Evolutionary conservation across 805 yeast genomes (phyloP), one percentile per base, ranked within the genome.

Genomic region (Myxozyma mucilagina): DNA sequence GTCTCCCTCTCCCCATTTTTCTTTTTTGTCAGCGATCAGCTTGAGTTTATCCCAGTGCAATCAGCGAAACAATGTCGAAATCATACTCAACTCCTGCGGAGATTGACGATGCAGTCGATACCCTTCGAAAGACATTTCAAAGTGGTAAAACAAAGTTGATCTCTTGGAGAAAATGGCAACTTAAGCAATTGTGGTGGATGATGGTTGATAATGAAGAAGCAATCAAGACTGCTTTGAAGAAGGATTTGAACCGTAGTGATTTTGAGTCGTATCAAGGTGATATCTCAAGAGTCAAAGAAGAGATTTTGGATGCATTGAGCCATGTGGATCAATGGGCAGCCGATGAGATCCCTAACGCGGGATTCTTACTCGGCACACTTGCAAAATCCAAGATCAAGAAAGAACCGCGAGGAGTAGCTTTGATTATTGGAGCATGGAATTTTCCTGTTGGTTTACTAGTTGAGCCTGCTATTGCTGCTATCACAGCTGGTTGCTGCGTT

Each of bases 181-280:
- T 50, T 13, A 50, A 50, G 45, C 53, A 50, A 41, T n/a, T 24
- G 29, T 50, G 53, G 53, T 50, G 53, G 53, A 50, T 50, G 53
- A 38, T 50, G 14, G 53, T 38, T 13, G 53, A 50, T 4, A 38
- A 50, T 36, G 13, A 50, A 20, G 45, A 38, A 35, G 20, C 31
- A 7, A 18, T 50, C 31, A 2, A 13, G 6, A 36, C 7, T 5
- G 53, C 53, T 18, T 36, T 50, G 2, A n/a, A n/a, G 42, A 16
- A 20, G 16, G 53, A 50, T 29, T 14, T 49, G 34, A 39, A 39
- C 20, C 53, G 53, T 6, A 38, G 45, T n/a, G 45, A 50, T n/a
- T 50, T 50, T 10, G 53, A 50, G 16, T 34, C 53, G 13, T n/a
- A 34, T 14, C 34, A 24, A 18, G 44, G 35, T 6, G 53, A 50